Base-by-base conservation (phyloP, 2,329 filamentous ascomycete species). In the Colletotrichum tropicicola region DNA sequence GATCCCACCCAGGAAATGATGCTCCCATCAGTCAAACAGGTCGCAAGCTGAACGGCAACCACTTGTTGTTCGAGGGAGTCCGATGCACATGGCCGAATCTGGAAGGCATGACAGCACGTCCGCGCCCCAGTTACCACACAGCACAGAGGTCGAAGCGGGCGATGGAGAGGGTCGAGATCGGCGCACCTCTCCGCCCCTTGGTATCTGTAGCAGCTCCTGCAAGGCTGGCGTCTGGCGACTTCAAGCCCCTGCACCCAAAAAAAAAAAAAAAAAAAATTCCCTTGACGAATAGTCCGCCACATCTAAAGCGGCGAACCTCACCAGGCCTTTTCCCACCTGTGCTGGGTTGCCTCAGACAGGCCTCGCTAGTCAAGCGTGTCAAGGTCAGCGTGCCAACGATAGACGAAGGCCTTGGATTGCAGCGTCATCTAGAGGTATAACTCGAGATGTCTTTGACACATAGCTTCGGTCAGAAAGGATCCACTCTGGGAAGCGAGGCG, bases 161-260 rank as follows among this genome's bases (percentile, higher is more conserved):
- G 47, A 39, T 45, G 13, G 21, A 60, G 17, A 60, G 17, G 48
- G 32, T 48, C 12, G 28, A 49, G 15, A 35, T 39, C 53, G 43
- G 19, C 21, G 19, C 27, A 5, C n/a, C 21, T 25, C 49, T 19
- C 45, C 8, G 32, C 10, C n/a, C 6, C 32, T 41, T 19, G 27
- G 10, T 62, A 43, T 25, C 32, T 47, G 37, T 30, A 19, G 43
- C 44, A 51, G 47, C n/a, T 52, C 45, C 39, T 58, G 62, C 58
- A 63, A 65, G 51, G 58, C 62, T 65, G 51, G 27, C 13, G 51
- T 52, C 55, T 61, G 37, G 54, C 43, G 9, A 37, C 27, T 41
- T 27, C 48, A 37, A 13, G 27, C 30, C 48, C n/a, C 39, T 19
- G 37, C 37, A n/a, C 17, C 41, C n/a, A 19, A 27, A 21, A 32